Percentiles rank a stretch among this genome's conserved stretches.
These are phyloP conservation scores for Ramalina intermedia DNA, from an alignment of 495 filamentous ascomycete species.

Conservation along the genomic window DNA sequence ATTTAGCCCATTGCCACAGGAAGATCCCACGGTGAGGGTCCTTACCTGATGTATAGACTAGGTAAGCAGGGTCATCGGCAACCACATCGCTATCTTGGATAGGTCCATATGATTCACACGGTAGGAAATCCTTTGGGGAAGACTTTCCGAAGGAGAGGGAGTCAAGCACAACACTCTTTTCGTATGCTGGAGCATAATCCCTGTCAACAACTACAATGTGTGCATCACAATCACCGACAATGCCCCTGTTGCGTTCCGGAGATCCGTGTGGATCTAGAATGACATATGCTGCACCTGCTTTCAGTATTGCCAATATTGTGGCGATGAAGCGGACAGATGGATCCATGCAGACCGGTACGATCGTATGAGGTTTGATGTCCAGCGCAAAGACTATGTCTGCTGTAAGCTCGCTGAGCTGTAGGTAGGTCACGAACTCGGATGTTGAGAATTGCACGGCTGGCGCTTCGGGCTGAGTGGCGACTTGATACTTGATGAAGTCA, in stretches of 20 bases:
- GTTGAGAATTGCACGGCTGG: background rate
- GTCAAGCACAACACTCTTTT: background rate
- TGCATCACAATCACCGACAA: constrained; percentile 6
- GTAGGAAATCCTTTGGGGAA: background rate
- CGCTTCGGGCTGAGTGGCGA: background rate
- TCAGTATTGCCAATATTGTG: constrained; percentile 51
- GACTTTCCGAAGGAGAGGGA: background rate
- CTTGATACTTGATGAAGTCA: background rate
- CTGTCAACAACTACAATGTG: constrained; percentile 1
- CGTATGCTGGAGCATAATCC: background rate
- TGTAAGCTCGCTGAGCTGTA: background rate
- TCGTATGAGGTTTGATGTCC: constrained; percentile 30
- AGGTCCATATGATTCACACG: background rate
- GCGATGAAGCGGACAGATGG: constrained; percentile 53
- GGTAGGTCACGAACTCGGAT: background rate
- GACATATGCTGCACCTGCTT: constrained; percentile 1
- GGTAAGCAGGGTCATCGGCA: background rate
- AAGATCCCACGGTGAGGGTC: too few species aligned
- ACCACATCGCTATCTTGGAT: background rate
- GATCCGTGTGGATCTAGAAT: background rate
- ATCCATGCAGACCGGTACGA: constrained; percentile 55
- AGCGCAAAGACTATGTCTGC: background rate
- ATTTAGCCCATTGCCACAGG: background rate
- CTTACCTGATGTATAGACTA: background rate
- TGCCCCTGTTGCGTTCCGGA: constrained; percentile 1